Evolutionary conservation across 257 asterid species (phyloP).

Genomic region (Forsythia viridissima): DNA sequence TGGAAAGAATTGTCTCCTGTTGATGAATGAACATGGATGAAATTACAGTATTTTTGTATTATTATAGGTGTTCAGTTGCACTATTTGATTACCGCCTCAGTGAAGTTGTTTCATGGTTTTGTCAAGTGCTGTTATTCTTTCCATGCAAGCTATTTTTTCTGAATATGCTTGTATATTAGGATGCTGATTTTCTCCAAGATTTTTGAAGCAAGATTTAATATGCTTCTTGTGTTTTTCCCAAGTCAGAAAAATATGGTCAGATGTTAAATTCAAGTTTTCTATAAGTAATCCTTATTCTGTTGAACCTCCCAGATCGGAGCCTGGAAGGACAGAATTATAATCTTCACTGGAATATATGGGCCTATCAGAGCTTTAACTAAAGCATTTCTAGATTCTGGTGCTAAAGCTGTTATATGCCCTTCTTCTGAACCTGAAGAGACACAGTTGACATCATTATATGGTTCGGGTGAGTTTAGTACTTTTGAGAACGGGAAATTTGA

Average conservation of each 20-base stretch:
- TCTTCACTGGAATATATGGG: conserved; percentile 85
- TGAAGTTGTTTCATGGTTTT: neutral
- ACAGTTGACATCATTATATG: conserved; percentile 65
- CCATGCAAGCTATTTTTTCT: neutral
- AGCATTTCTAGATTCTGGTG: conserved; percentile 93
- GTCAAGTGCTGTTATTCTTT: neutral
- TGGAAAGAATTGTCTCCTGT: neutral
- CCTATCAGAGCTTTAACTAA: conserved; percentile 73
- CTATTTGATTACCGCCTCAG: neutral
- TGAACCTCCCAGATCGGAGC: conserved; percentile 67
- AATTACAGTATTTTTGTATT: neutral
- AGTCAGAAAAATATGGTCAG: neutral
- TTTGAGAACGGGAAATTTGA: conserved; percentile 84
- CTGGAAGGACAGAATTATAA: conserved; percentile 94
- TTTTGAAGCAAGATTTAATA: neutral
- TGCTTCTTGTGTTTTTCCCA: neutral
- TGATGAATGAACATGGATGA: neutral
- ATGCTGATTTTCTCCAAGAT: neutral
- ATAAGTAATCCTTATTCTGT: conserved; percentile 13
- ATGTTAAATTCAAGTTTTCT: neutral
- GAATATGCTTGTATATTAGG: neutral
- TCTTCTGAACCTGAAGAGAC: conserved; percentile 84
- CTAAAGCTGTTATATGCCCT: conserved; percentile 93
- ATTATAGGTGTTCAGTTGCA: neutral
- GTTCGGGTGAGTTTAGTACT: conserved; percentile 72